phyloP scores from a whole-genome alignment of 2,329 filamentous ascomycete genomes.

The Pochonia chlamydosporia region DNA sequence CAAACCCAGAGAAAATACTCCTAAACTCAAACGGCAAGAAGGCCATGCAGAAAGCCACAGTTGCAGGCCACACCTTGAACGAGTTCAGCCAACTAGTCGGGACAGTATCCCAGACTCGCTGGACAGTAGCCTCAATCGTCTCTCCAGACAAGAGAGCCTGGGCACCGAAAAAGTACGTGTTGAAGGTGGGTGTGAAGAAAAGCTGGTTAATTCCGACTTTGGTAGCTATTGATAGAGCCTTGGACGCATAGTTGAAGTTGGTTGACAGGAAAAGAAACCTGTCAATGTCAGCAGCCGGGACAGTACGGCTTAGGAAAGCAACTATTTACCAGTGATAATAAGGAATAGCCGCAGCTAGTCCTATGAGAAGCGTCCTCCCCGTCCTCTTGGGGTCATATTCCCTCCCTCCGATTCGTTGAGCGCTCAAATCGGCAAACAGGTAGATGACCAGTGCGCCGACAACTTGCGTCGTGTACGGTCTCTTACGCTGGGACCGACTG shows the following conservation, averaged over 20 bases:
- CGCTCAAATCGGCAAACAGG: constrained; percentile 68
- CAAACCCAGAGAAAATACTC: constrained; percentile 69
- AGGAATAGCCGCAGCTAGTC: constrained; percentile 67
- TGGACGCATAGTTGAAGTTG: constrained; percentile 79
- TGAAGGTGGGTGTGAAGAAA: constrained; percentile 78
- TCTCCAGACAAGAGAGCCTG: constrained; percentile 72
- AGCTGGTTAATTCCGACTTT: constrained; percentile 79
- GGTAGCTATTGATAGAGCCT: constrained; percentile 60
- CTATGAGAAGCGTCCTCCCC: constrained; percentile 66
- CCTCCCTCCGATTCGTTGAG: constrained; percentile 60
- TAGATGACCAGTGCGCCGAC: constrained; percentile 72
- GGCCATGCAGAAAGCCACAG: constrained; percentile 83
- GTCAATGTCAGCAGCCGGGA: not conserved
- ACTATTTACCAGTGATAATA: constrained; percentile 69
- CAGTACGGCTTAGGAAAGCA: not conserved
- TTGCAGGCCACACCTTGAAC: constrained; percentile 81
- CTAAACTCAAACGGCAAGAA: constrained; percentile 75
- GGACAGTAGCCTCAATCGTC: constrained; percentile 54
- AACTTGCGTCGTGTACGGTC: constrained; percentile 77
- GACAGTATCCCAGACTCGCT: constrained; percentile 69
- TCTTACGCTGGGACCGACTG: constrained; percentile 60
- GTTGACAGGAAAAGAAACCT: constrained; percentile 76
- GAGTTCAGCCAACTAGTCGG: constrained; percentile 72
- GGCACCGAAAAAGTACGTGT: constrained; percentile 75
- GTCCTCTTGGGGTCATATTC: constrained; percentile 67